phyloP scores from a whole-genome alignment of 495 filamentous ascomycete genomes.

The Lasiosphaeriaceae sp. region DNA sequence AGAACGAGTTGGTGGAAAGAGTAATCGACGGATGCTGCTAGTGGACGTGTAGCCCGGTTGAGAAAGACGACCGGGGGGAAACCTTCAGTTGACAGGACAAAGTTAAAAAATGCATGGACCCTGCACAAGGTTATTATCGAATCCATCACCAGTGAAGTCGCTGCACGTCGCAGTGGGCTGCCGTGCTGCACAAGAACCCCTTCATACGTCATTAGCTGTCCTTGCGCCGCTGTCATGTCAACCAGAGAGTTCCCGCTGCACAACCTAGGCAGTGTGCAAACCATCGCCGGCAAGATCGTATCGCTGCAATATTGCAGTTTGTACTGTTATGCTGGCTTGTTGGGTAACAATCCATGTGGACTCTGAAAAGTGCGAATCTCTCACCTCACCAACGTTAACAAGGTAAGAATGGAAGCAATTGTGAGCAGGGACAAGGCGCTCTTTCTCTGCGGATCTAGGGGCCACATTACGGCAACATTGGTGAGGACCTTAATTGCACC shows the following conservation, averaged over 20 bases:
- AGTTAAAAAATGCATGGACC: not conserved
- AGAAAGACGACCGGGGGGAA: too few relatives aligned
- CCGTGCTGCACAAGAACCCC: conserved; percentile 5
- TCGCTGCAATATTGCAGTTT: too few relatives aligned
- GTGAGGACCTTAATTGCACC: conserved; percentile 6
- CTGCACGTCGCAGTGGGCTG: not conserved
- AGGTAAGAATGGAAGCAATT: too few relatives aligned
- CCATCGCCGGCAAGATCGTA: too few relatives aligned
- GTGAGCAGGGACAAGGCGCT: too few relatives aligned
- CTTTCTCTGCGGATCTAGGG: too few relatives aligned
- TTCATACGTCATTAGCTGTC: conserved; percentile 15
- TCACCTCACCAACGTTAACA: not conserved
- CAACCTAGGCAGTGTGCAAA: too few relatives aligned
- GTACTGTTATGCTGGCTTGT: too few relatives aligned
- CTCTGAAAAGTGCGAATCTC: not conserved
- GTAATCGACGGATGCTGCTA: not conserved
- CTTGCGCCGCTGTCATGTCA: not conserved
- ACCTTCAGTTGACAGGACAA: not conserved
- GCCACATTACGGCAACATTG: not conserved
- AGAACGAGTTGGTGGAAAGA: too few relatives aligned
- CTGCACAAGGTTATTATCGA: not conserved
- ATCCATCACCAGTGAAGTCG: conserved; percentile 3
- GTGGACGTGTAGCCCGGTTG: not conserved
- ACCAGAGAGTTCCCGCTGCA: not conserved
- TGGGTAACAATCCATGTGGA: too few relatives aligned